Evolutionary conservation across 805 yeast genomes (phyloP).

Genomic region (Kuraishia borneana): DNA sequence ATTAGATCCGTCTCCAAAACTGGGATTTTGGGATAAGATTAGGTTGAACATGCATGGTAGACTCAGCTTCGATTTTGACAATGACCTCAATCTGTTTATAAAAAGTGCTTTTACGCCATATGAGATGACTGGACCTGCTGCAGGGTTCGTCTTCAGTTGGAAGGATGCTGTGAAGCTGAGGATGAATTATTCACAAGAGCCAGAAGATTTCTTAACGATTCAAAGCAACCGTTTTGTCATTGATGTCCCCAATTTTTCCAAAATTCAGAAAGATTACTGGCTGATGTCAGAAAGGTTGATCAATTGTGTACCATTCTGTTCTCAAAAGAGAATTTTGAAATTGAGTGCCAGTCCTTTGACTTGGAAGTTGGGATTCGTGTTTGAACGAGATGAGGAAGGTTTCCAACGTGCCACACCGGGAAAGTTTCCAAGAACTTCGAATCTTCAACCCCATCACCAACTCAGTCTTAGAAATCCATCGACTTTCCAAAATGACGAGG

Average conservation of each 20-base stretch:
- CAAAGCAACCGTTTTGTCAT: slow-evolving; percentile 45
- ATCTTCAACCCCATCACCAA: slow-evolving; percentile 50
- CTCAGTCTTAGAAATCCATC: slow-evolving; percentile 47
- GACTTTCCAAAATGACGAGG: slow-evolving; percentile 23
- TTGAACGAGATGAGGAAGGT: slow-evolving; percentile 31
- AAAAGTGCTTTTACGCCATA: slow-evolving; percentile 81
- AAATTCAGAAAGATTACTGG: slow-evolving; percentile 24
- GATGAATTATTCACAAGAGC: slow-evolving; percentile 58
- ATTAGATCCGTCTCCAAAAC: slow-evolving; percentile 71
- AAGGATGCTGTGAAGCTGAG: slow-evolving; percentile 45
- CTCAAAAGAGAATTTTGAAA: slow-evolving; percentile 43
- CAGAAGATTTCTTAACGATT: slow-evolving; percentile 55
- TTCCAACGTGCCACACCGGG: slow-evolving; percentile 40
- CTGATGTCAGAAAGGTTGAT: slow-evolving; percentile 2
- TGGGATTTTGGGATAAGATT: slow-evolving; percentile 92
- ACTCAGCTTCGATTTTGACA: slow-evolving; percentile 39
- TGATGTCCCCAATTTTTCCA: slow-evolving; percentile 40
- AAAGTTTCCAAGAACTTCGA: slow-evolving; percentile 22
- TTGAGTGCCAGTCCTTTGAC: slow-evolving; percentile 49
- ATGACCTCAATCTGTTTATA: slow-evolving; percentile 44
- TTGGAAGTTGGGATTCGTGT: slow-evolving; percentile 62
- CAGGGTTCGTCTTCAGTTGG: slow-evolving; percentile 76
- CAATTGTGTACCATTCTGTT: slow-evolving; percentile 24
- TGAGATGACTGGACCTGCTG: slow-evolving; percentile 45
- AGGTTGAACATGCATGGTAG: slow-evolving; percentile 70